A percentile compares a stretch with the other conserved stretches of the same genome.
Evolutionary conservation across 2,329 filamentous ascomycete genomes (phyloP).

Genomic region (Talaromyces funiculosus): DNA sequence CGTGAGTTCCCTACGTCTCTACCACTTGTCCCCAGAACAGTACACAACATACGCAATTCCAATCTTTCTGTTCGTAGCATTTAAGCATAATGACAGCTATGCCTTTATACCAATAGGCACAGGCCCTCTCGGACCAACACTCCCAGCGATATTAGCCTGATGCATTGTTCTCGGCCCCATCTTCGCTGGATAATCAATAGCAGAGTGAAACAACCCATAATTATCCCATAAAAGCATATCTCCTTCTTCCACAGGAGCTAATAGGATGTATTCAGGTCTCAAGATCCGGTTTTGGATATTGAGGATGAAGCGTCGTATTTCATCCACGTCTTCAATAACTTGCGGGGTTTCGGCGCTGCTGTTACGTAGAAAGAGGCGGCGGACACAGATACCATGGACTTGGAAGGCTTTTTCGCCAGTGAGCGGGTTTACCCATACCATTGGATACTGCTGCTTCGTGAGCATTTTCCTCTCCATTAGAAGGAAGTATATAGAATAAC

Average conservation of each 20-base stretch:
- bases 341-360: neutral
- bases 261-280: constrained; percentile 39
- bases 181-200: constrained; percentile 39
- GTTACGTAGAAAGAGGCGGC: constrained; percentile 23
- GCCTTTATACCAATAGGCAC: constrained; percentile 14
- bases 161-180: constrained; percentile 42
- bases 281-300: constrained; percentile 8
- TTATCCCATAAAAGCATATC: constrained; percentile 45
- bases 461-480: neutral
- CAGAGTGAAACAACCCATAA: constrained; percentile 40
- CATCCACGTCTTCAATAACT: constrained; percentile 7
- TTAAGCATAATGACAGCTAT: no score
- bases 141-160: constrained; percentile 42
- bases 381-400: constrained; percentile 39
- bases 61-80: no score
- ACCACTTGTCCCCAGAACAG: no score
- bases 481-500: neutral
- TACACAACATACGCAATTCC: no score
- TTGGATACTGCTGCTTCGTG: constrained; percentile 33
- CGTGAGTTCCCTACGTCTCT: no score
- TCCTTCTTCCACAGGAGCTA: constrained; percentile 38
- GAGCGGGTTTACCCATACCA: constrained; percentile 44
- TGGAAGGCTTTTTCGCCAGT: constrained; percentile 41
- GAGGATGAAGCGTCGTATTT: neutral
- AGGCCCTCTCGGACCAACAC: constrained; percentile 23